Percentiles rank a stretch among this genome's conserved stretches.
Conservation (phyloP, 1,284 basidiomycete genomes). For the Pholiota adiposa region DNA sequence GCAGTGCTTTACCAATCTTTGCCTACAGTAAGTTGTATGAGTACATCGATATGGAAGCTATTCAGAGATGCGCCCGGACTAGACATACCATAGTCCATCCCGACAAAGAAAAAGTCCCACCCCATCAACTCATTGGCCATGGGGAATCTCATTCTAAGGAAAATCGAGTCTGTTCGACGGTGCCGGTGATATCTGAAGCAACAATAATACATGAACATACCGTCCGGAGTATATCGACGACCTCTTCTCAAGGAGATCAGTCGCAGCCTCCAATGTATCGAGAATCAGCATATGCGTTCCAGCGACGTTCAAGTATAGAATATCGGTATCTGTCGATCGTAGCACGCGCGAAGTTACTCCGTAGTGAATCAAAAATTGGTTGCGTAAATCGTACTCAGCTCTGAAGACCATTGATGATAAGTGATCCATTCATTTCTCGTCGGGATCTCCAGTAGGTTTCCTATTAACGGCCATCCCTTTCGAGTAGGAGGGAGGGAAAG, state of each 20-base stretch:
- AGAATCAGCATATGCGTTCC: conserved; percentile 42
- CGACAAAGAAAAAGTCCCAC: conserved; percentile 23
- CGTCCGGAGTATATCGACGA: conserved; percentile 41
- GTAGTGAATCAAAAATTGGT: too few relatives aligned
- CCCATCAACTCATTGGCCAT: conserved; percentile 31
- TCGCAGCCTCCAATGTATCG: conserved; percentile 36
- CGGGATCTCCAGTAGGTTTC: conserved; percentile 35
- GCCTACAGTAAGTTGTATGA: background rate
- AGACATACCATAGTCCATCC: conserved; percentile 29
- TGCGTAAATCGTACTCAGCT: conserved; percentile 24
- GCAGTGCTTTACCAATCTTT: background rate
- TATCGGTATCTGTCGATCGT: conserved; percentile 33
- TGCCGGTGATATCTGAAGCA: background rate
- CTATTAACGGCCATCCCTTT: conserved; percentile 32
- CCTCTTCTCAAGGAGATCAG: conserved; percentile 43
- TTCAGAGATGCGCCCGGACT: background rate
- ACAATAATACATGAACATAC: background rate
- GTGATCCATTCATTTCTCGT: conserved; percentile 34
- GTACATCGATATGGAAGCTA: background rate
- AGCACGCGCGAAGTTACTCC: too few relatives aligned
- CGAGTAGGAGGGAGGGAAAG: conserved; percentile 35
- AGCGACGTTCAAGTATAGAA: conserved; percentile 37
- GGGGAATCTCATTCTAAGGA: too few relatives aligned
- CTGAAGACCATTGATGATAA: conserved; percentile 35
- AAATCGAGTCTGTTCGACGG: conserved; percentile 13